Evolutionary conservation across 2,329 filamentous ascomycete species (phyloP).

Genomic region (Exophiala oligosperma): DNA sequence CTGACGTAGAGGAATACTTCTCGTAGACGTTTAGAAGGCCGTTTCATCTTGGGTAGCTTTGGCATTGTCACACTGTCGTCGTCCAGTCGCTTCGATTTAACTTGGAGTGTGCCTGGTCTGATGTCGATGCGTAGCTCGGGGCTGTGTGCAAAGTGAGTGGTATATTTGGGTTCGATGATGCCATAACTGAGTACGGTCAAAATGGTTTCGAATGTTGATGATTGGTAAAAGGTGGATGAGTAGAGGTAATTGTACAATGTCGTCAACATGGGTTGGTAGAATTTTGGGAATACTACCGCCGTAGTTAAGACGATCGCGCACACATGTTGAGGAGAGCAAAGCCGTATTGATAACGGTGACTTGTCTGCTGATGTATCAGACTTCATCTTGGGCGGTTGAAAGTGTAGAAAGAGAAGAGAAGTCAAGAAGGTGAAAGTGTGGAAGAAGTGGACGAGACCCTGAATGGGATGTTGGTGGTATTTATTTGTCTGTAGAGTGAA

Average conservation of each 20-base stretch:
- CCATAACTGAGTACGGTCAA: background rate
- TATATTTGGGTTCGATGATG: background rate
- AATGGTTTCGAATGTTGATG: background rate
- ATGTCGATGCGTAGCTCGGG: background rate
- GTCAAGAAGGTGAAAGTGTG: background rate
- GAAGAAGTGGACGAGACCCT: background rate
- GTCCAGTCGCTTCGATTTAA: background rate
- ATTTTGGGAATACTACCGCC: background rate
- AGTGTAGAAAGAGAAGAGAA: background rate
- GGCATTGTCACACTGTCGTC: background rate
- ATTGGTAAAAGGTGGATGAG: background rate
- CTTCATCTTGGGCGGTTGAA: background rate
- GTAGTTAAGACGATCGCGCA: background rate
- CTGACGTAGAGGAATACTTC: constrained; percentile 28
- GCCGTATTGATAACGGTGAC: background rate
- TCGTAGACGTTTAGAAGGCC: constrained; percentile 25
- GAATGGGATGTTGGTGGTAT: too few species aligned
- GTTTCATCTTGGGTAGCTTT: constrained; percentile 25
- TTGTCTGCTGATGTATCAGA: background rate
- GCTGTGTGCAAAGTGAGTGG: background rate
- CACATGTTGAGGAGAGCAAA: background rate
- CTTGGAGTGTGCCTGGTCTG: background rate
- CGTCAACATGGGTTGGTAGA: background rate
- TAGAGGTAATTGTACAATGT: background rate
- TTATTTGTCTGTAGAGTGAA: too few species aligned